These are phyloP conservation scores for Mortierella sp. DNA, from an alignment of 371 early-diverging fungal species.

Conservation along the genomic window DNA sequence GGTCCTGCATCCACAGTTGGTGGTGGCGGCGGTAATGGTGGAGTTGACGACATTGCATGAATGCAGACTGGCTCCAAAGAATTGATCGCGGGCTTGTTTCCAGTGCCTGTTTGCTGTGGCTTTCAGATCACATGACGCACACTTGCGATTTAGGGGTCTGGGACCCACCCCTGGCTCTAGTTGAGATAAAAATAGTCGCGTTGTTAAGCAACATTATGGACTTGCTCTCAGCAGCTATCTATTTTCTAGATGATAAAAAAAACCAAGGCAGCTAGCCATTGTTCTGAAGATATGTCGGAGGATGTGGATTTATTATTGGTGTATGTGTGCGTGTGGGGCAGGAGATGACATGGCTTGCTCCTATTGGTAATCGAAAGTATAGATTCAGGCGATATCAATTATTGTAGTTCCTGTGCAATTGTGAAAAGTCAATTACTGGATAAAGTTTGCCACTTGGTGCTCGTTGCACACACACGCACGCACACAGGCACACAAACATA, in stretches of 20 bases:
- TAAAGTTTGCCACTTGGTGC: background rate
- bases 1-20: background rate
- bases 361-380: conserved; percentile 22
- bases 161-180: background rate
- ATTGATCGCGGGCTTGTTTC: background rate
- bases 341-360: conserved; percentile 35
- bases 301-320: conserved; percentile 1
- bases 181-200: background rate
- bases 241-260: background rate
- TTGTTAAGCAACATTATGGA: background rate
- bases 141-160: background rate
- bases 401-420: background rate
- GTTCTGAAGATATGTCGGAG: background rate
- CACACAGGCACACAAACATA: too few species aligned
- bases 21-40: conserved; percentile 17
- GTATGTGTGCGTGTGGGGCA: background rate
- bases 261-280: background rate
- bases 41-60: conserved; percentile 20
- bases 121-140: background rate
- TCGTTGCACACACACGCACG: conserved; percentile 1
- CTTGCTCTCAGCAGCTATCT: too few species aligned
- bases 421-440: background rate
- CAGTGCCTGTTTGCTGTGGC: background rate
- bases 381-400: background rate
- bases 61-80: background rate